Evolutionary conservation across 2,329 filamentous ascomycete species (phyloP), one percentile per base, ranked within the genome.

Genomic region (Scleromitrula shiraiana): DNA sequence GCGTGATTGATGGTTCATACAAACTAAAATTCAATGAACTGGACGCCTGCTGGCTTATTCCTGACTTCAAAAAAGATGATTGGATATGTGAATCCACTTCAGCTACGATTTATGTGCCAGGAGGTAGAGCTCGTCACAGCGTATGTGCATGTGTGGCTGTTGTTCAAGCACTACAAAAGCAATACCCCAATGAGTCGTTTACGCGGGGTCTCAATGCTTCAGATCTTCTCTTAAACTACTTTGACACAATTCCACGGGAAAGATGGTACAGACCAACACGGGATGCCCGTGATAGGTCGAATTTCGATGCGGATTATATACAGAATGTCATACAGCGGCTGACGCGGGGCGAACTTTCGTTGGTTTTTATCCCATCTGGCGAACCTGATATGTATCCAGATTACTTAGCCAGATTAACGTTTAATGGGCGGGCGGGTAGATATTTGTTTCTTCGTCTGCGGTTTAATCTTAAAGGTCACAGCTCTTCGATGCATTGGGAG

Each of bases 161-260:
- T 9, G 24, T 19, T 1, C 15, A 26, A 2, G 23, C 46, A 8
- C 29, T 49, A 15, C 40, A 8, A 2, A 7, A 36, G 4, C 46
- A 49, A 9, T 49, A 43, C 27, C 46, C 40, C 5, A n/a, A 30
- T 9, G 42, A 46, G 12, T 9, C 12, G 12, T 46, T 33, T 24
- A 46, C 19, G 12, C n/a, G 7, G 9, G 33, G 24, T 3, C 4
- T 46, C 2, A 46, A 23, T 6, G 6, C 36, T 3, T 17, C 19
- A n/a, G 2, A 1, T 1, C 38, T 46, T 22, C 20, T 46, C 10
- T 17, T 6, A 1, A 3, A 17, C 9, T 46, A 20, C 15, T 1
- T 46, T 5, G 19, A 46, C 19, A n/a, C 23, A 7, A n/a, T 46
- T 14, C 42, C 42, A 2, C 29, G 10, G n/a, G 10, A 10, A 7